These are phyloP conservation scores for Hypoxylon sp. DNA, from an alignment of 2,329 filamentous ascomycete genomes.

Conservation along the genomic window DNA sequence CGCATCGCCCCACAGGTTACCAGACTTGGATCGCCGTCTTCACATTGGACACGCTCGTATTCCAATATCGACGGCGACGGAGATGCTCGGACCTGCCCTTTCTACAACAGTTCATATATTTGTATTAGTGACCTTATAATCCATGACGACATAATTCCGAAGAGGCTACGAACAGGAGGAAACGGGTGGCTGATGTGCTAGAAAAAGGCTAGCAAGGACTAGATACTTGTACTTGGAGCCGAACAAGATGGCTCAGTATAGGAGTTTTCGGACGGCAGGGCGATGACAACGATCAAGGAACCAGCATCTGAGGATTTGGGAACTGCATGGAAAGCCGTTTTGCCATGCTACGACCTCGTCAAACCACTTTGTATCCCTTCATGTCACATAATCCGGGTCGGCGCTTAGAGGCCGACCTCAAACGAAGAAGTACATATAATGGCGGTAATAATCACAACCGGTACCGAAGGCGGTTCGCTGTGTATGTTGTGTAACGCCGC, in stretches of 20 bases:
- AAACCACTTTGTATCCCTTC: conserved; percentile 21
- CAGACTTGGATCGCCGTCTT: conserved; percentile 26
- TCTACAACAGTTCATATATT: conserved; percentile 35
- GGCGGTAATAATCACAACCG: conserved; percentile 24
- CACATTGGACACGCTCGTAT: conserved; percentile 11
- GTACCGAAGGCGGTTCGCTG: not conserved
- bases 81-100: not conserved
- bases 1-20: conserved; percentile 11
- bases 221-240: conserved; percentile 35
- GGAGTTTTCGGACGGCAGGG: conserved; percentile 40
- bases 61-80: conserved; percentile 6
- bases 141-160: conserved; percentile 38
- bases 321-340: conserved; percentile 28
- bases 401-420: conserved; percentile 18
- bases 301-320: conserved; percentile 34
- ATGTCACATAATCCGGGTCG: conserved; percentile 28
- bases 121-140: conserved; percentile 46
- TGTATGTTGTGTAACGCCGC: too few relatives aligned
- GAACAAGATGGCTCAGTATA: conserved; percentile 33
- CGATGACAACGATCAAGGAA: conserved; percentile 32
- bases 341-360: conserved; percentile 20
- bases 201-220: conserved; percentile 27
- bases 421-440: conserved; percentile 24
- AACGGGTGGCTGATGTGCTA: conserved; percentile 24
- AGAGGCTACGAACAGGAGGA: conserved; percentile 28